These are phyloP conservation scores for Plasmodium adleri DNA, from an alignment of 169 alveolate genomes.

Conservation along the genomic window DNA sequence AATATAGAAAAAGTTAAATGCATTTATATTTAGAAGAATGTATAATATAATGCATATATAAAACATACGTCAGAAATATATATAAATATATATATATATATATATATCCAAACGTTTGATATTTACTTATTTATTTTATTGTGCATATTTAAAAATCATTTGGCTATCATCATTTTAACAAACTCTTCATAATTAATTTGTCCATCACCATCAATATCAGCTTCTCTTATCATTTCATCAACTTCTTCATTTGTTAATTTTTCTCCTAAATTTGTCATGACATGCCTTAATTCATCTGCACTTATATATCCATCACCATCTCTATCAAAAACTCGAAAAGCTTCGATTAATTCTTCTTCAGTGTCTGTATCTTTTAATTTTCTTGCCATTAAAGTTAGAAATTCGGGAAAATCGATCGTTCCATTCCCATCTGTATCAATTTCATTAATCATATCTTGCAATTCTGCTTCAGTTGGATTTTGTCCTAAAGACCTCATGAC, in stretches of 20 bases:
- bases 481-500: constrained; percentile 97
- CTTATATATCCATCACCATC: constrained; percentile 98
- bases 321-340: constrained; percentile 98
- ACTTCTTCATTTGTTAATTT: constrained; percentile 99
- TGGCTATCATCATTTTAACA: constrained; percentile 98
- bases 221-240: constrained; percentile 99
- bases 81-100: constrained; percentile 5
- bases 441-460: constrained; percentile 96
- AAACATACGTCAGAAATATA: background rate
- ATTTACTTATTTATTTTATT: background rate
- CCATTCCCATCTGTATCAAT: constrained; percentile 96
- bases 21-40: too few species aligned
- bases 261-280: constrained; percentile 99
- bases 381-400: constrained; percentile 98
- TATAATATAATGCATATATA: too few species aligned
- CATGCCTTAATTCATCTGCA: constrained; percentile 99
- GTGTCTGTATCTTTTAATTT: constrained; percentile 99
- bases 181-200: constrained; percentile 98
- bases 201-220: constrained; percentile 99
- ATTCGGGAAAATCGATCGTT: constrained; percentile 98
- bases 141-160: constrained; percentile 82
- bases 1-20: too few species aligned
- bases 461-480: constrained; percentile 98
- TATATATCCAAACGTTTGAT: constrained; percentile 2
- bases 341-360: constrained; percentile 99